These are phyloP conservation scores for Lippia alba DNA, from an alignment of 305 asterid genomes.

Conservation along the genomic window DNA sequence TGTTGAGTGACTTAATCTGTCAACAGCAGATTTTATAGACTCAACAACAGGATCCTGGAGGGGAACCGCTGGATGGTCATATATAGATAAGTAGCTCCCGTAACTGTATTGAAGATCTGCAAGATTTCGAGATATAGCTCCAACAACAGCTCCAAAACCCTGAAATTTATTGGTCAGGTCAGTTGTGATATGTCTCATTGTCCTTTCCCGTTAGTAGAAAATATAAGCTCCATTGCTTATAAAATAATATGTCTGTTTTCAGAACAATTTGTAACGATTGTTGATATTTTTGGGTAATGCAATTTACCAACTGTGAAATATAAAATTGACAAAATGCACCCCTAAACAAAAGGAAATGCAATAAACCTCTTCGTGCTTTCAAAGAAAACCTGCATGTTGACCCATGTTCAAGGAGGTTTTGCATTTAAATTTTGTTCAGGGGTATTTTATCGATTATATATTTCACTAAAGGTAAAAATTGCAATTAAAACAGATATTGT, in stretches of 20 bases:
- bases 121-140: slow-evolving; percentile 97
- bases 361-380: too few relatives aligned
- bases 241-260: neutral
- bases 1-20: slow-evolving; percentile 82
- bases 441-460: neutral
- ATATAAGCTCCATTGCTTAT: neutral
- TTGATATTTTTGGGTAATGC: too few relatives aligned
- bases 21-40: slow-evolving; percentile 77
- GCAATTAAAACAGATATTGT: neutral
- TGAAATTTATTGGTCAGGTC: slow-evolving; percentile 18
- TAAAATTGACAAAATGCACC: too few relatives aligned
- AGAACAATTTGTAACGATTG: too few relatives aligned
- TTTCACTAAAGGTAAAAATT: neutral
- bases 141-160: slow-evolving; percentile 98
- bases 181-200: neutral
- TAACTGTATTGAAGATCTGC: slow-evolving; percentile 94
- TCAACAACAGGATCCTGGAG: slow-evolving; percentile 97
- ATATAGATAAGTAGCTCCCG: slow-evolving; percentile 94
- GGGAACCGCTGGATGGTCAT: slow-evolving; percentile 90
- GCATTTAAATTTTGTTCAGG: too few relatives aligned
- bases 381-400: too few relatives aligned
- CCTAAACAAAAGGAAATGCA: too few relatives aligned
- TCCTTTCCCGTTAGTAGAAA: neutral
- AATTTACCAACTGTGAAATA: too few relatives aligned
- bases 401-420: too few relatives aligned